These are phyloP conservation scores for Lasiosphaeria miniovina DNA, from an alignment of 495 filamentous ascomycete species.

Conservation along the genomic window DNA sequence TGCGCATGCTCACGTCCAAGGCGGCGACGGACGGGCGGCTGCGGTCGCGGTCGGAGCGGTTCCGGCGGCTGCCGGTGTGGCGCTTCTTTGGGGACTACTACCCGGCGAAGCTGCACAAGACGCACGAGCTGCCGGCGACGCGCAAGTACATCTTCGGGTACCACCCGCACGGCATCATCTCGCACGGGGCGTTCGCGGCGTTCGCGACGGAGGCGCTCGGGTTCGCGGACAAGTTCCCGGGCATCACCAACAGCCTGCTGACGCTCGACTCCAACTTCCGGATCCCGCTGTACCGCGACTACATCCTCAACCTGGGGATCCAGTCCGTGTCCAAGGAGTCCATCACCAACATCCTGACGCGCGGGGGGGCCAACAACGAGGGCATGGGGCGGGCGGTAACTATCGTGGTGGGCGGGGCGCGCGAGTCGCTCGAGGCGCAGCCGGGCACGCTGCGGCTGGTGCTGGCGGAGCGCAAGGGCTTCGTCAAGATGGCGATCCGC, in stretches of 20 bases:
- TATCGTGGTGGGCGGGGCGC: constrained; percentile 89
- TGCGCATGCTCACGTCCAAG: constrained; percentile 78
- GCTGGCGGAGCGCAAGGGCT: constrained; percentile 80
- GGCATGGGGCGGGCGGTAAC: constrained; percentile 97
- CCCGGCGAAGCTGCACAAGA: constrained; percentile 82
- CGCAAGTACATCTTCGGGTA: constrained; percentile 98
- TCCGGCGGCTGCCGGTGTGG: constrained; percentile 78
- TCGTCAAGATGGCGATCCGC: constrained; percentile 87
- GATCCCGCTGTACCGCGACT: constrained; percentile 91
- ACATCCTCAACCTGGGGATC: constrained; percentile 79
- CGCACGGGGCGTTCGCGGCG: constrained; percentile 87
- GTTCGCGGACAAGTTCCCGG: constrained; percentile 85
- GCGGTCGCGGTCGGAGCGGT: constrained; percentile 65
- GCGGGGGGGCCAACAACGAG: constrained; percentile 70
- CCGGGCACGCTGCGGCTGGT: constrained; percentile 73
- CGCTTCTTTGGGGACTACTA: constrained; percentile 90
- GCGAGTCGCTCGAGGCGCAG: constrained; percentile 83
- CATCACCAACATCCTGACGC: constrained; percentile 79
- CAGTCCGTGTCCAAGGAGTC: constrained; percentile 86
- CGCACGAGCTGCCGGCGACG: constrained; percentile 69
- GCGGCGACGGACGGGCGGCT: constrained; percentile 71
- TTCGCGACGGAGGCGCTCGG: constrained; percentile 90
- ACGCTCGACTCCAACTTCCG: constrained; percentile 94
- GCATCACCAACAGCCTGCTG: constrained; percentile 89
- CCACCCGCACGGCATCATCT: constrained; percentile 96